Base-by-base conservation (phyloP, 768 basidiomycete genomes). In the Mycena pura region DNA sequence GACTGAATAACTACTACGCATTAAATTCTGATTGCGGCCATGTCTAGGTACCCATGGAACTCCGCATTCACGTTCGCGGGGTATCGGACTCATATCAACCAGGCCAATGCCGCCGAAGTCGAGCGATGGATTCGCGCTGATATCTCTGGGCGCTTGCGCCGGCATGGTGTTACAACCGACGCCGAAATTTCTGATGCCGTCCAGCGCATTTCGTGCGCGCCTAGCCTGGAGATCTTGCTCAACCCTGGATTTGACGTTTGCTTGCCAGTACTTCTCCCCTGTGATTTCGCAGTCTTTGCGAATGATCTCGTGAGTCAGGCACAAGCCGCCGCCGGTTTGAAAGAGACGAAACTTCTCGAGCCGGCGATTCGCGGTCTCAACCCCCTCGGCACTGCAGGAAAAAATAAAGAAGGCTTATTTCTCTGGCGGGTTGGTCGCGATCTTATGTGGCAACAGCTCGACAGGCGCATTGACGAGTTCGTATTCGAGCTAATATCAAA, bases 361-460 rank as follows among this genome's bases (percentile, higher is more conserved):
- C 32, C 24, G 25, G 49, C 50, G 9, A n/a, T 60, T 22, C 39
- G 6, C 1, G 29, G 15, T 1, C 27, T 6, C 31, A 32, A 49
- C 14, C 27, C 43, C 17, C 3, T 36, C 25, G 39, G 32, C 11
- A 5, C 2, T 25, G 9, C 58, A 8, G 58, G 39, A 10, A 21
- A 21, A 10, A 34, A 51, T 3, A 28, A 13, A 13, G 58, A 60
- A 27, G 49, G 49, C 14, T 46, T 57, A 5, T 57, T 60, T 24
- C 15, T 45, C 0, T 60, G 58, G 58, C 41, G 50, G 9, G 46
- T 60, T 13, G 19, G 41, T 1, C 32, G 31, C 0, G 58, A 60
- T 3, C 14, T 57, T 1, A 48, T 57, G 56, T 57, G 56, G 56
- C 45, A 47, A 25, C 45, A 49, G 21, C 46, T 57, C n/a, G 56